Percentiles rank a stretch among this genome's conserved stretches.
Conservation (phyloP, 805 yeast species). For the Kluyveromyces lactis region DNA sequence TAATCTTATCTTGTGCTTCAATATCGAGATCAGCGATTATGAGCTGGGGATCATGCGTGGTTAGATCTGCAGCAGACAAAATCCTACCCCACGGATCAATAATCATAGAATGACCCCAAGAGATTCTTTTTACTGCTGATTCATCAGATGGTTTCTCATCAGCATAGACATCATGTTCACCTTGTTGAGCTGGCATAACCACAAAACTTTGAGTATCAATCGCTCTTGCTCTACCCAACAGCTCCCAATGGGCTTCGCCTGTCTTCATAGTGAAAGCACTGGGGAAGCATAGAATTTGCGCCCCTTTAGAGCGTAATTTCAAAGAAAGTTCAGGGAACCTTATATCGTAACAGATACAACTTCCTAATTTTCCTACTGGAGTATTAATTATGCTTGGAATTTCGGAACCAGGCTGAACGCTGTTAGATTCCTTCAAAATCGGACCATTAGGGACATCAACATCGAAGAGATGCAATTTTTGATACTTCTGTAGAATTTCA, state of each 20-base stretch:
- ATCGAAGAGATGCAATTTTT: constrained; percentile 83
- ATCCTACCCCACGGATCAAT: constrained; percentile 91
- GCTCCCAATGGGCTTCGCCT: constrained; percentile 86
- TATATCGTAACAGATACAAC: constrained; percentile 77
- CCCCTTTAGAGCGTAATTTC: constrained; percentile 57
- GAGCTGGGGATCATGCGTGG: constrained; percentile 34
- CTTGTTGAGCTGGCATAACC: constrained; percentile 83
- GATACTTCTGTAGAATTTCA: constrained; percentile 58
- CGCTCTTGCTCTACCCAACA: constrained; percentile 75
- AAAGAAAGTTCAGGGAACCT: constrained; percentile 78
- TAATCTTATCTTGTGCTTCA: constrained; percentile 37
- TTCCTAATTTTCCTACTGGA: constrained; percentile 58
- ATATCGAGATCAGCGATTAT: constrained; percentile 63
- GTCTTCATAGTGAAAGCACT: constrained; percentile 90
- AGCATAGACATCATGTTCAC: constrained; percentile 52
- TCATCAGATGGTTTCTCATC: constrained; percentile 22
- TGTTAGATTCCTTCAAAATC: constrained; percentile 61
- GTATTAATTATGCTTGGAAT: constrained; percentile 48
- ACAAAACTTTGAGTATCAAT: constrained; percentile 83
- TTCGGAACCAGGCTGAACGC: constrained; percentile 70
- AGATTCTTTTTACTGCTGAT: constrained; percentile 38
- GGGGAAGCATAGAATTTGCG: constrained; percentile 72
- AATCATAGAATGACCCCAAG: constrained; percentile 81
- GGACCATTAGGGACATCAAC: constrained; percentile 78
- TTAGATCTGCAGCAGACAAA: constrained; percentile 46